Evolutionary conservation across 176 grass and related monocot genomes (phyloP), one percentile per base, ranked within the genome.

Genomic region (Leersia perrieri): DNA sequence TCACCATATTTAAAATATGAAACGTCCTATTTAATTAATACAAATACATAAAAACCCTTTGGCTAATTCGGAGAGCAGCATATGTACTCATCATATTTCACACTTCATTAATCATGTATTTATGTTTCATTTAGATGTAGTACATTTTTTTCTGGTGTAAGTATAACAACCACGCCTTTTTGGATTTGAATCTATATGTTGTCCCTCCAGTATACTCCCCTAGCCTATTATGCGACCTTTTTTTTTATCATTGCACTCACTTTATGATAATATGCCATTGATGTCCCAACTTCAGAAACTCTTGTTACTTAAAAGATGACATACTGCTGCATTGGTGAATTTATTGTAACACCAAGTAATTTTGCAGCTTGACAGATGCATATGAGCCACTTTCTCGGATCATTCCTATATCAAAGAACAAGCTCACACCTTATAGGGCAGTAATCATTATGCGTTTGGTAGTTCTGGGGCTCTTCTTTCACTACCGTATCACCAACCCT

Each of bases 401-500:
- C 68, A 90, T 99, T 68, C 93, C 96, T 33, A 89, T 99, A 72
- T 95, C 96, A 36, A 94, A 90, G 83, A 99, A 99, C 84, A 95
- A 95, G 89, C 90, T 99, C 62, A 99, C 96, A 68, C 96, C 96
- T 57, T 99, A 99, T 78, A 95, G 92, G 77, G 90, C 93, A 12
- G 77, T 99, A 57, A 99, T 99, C 63, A 99, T 99, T 79, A 86
- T 99, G 92, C 92, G 96, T 77, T 68, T 99, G 66, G 15, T 99
- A 70, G 83, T 99, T 82, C 90, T 99, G 1, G 93, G 93, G 82
- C 88, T 99, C 53, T 99, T 99, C 87, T 99, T 99, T 87, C 89
- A 99, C 88, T 99, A 99, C 83, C 89, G 96, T 87, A 89, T 99
- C 81, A 93, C 96, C 79, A 91, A 95, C 78, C 96, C 96, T 55